These are phyloP conservation scores for Plasmodium ovale DNA, from an alignment of 169 alveolate genomes.

Conservation along the genomic window DNA sequence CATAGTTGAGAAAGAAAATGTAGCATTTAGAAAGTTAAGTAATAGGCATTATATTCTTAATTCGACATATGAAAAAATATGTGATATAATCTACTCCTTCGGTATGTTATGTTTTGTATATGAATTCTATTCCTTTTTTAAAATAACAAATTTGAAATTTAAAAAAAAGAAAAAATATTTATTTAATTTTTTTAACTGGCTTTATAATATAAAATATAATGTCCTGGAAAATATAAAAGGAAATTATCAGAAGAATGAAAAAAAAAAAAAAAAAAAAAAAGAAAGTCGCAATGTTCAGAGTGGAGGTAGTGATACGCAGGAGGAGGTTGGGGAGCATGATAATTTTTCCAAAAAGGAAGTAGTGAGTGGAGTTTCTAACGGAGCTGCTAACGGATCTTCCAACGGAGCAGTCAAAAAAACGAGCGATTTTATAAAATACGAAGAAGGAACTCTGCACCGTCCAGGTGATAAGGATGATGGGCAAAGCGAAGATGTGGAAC, in stretches of 20 bases:
- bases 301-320: not conserved
- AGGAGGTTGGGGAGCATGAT: not conserved
- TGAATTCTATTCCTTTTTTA: constrained; percentile 51
- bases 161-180: constrained; percentile 30
- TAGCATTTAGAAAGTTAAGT: constrained; percentile 16
- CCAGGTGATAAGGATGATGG: not conserved
- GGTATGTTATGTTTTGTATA: constrained; percentile 42
- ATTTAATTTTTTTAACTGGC: constrained; percentile 49
- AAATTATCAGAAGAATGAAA: not conserved
- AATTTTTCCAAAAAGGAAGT: not conserved
- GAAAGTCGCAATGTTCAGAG: not conserved
- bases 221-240: constrained; percentile 10
- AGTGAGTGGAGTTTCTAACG: too few species aligned
- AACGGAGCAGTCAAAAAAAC: not conserved
- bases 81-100: constrained; percentile 40
- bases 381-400: not conserved
- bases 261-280: not conserved
- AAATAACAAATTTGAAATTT: constrained; percentile 31
- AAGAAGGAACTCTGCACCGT: not conserved
- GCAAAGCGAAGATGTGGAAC: not conserved
- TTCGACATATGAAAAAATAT: constrained; percentile 51
- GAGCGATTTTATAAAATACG: not conserved
- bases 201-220: constrained; percentile 21
- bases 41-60: constrained; percentile 23
- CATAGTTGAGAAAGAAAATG: not conserved